Base-by-base conservation (phyloP, 352 stramenopile species). In the Phytopythium vexans region DNA sequence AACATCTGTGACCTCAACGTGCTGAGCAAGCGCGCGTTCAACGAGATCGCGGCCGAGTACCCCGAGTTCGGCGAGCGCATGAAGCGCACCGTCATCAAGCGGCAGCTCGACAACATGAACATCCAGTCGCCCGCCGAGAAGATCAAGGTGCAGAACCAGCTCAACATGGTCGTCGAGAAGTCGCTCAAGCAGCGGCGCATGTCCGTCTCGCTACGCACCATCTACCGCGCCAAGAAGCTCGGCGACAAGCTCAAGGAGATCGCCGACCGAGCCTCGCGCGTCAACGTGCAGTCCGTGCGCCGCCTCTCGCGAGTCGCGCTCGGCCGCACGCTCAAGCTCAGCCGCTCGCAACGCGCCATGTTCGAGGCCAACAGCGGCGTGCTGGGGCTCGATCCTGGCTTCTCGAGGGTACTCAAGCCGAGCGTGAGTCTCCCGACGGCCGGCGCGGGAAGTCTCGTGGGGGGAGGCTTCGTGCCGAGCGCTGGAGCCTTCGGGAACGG, bases 211-310 rank as follows among this genome's bases (percentile, higher is more conserved):
- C 62, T 89, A 39, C 72, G 77, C 15, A 86, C 77, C 12, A 88
- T 92, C 40, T 92, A 92, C 56, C 70, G 77, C 3, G 79, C 82
- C 8, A 92, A 92, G 49, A 90, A 89, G 39, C 66, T 90, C 2
- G 82, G 79, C 5, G 77, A 90, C 50, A 89, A 89, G 61, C 74
- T 92, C 40, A 89, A 92, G 61, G 80, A 86, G n/a, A 90, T 90
- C 15, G 77, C 81, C 0, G 82, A 92, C 14, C 74, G 78, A 1
- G 77, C 77, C 0, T 66, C 74, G 8, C 44, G 45, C 4, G 56
- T 51, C 2, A 54, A 71, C 36, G 34, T 52, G 38, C 47, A 64
- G 51, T 57, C 64, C 50, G 54, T 46, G 1, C 54, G 70, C 3
- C 60, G 70, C 2, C 27, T 74, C 15, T 70, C 70, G 7, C 58